Conservation (phyloP, 2,329 filamentous ascomycete species). For the Xylariaceae sp. region DNA sequence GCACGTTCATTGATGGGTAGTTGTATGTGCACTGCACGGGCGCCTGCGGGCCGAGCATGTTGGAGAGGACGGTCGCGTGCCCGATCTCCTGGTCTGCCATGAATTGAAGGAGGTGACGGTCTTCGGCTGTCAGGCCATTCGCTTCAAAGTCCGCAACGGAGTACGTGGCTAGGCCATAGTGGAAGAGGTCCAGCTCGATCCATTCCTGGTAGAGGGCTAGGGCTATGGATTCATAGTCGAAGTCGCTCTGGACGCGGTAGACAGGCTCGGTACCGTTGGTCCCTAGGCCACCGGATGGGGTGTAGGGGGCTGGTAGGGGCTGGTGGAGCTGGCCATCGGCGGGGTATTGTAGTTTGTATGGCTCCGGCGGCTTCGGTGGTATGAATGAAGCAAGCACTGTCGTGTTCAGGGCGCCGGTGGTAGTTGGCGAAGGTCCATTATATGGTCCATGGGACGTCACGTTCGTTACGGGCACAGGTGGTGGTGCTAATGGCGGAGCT, state of each 20-base stretch:
- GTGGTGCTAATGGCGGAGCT: constrained; percentile 28
- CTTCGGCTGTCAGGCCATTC: constrained; percentile 63
- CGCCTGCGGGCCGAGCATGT: constrained; percentile 68
- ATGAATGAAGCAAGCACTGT: constrained; percentile 55
- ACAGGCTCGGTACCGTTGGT: constrained; percentile 74
- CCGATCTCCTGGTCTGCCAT: constrained; percentile 76
- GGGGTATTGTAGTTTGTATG: constrained; percentile 65
- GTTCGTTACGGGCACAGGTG: constrained; percentile 43
- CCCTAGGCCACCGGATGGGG: constrained; percentile 67
- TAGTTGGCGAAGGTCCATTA: constrained; percentile 59
- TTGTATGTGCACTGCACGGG: constrained; percentile 76
- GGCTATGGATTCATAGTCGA: constrained; percentile 74
- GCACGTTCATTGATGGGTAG: constrained; percentile 71
- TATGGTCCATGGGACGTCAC: constrained; percentile 66
- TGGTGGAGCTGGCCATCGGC: constrained; percentile 64
- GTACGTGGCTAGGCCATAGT: constrained; percentile 68
- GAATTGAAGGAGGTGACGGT: constrained; percentile 66
- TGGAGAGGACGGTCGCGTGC: constrained; percentile 71
- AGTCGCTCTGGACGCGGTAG: constrained; percentile 75
- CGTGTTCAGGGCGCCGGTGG: constrained; percentile 63
- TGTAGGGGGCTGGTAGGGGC: constrained; percentile 67
- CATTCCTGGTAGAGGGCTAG: constrained; percentile 77
- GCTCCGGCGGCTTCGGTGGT: constrained; percentile 51
- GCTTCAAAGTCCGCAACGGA: constrained; percentile 64
- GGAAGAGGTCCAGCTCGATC: constrained; percentile 81